Conservation (phyloP, 2,329 filamentous ascomycete species). For the Colletotrichum sidae region DNA sequence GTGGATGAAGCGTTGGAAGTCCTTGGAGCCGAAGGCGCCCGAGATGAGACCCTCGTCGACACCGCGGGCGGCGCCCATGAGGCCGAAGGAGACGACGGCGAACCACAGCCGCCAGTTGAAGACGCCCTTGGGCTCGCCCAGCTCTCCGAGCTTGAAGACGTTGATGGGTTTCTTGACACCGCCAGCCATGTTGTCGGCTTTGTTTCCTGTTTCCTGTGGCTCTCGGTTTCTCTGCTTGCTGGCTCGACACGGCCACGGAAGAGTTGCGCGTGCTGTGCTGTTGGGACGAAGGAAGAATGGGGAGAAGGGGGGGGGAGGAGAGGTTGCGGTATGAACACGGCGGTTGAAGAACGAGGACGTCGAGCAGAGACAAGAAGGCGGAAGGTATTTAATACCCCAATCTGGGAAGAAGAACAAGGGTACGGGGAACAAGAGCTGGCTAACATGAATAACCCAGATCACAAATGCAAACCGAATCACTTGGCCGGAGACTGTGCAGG, state of each 20-base stretch:
- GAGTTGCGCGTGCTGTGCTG: background rate
- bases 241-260: constrained; percentile 4
- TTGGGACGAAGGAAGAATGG: background rate
- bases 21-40: constrained; percentile 75
- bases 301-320: background rate
- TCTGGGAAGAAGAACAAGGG: background rate
- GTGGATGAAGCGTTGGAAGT: constrained; percentile 71
- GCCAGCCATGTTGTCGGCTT: constrained; percentile 40
- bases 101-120: constrained; percentile 86
- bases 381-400: constrained; percentile 29
- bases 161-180: constrained; percentile 68
- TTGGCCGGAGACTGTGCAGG: too few species aligned
- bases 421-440: background rate
- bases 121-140: constrained; percentile 75
- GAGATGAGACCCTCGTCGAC: constrained; percentile 85
- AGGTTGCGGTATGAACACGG: constrained; percentile 29
- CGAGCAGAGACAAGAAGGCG: constrained; percentile 1
- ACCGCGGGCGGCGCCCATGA: constrained; percentile 82
- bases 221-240: constrained; percentile 3
- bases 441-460: constrained; percentile 20
- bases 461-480: constrained; percentile 12
- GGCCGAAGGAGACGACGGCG: constrained; percentile 77
- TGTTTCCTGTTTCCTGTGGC: background rate
- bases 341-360: constrained; percentile 6
- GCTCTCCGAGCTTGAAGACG: constrained; percentile 72